Evolutionary conservation across 1,284 basidiomycete genomes (phyloP).

Genomic region (Cryptococcus sp.): DNA sequence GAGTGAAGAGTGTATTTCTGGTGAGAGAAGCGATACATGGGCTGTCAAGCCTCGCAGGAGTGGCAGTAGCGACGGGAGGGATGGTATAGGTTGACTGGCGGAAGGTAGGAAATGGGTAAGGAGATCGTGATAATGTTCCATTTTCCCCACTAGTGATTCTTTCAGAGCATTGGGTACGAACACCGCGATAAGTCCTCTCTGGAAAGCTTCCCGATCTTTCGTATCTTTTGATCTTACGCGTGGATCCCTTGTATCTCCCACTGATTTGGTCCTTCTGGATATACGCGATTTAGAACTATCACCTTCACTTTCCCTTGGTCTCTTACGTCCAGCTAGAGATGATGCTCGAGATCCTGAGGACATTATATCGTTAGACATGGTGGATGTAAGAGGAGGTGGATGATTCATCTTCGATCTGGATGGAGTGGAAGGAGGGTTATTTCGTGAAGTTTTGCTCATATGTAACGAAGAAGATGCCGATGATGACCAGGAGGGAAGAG

Average conservation of each 20-base stretch:
- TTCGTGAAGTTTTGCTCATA: slow-evolving; percentile 23
- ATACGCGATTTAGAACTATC: slow-evolving; percentile 12
- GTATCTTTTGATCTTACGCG: slow-evolving; percentile 5
- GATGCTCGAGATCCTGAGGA: slow-evolving; percentile 23
- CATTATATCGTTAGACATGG: slow-evolving; percentile 15
- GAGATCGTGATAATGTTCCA: slow-evolving; percentile 53
- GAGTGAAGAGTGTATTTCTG: slow-evolving; percentile 64
- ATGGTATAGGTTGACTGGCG: slow-evolving; percentile 24
- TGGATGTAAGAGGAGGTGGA: slow-evolving; percentile 5
- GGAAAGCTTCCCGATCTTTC: slow-evolving; percentile 40
- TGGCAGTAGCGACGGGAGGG: slow-evolving; percentile 49
- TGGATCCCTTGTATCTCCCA: slow-evolving; percentile 27
- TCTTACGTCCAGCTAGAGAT: slow-evolving; percentile 38
- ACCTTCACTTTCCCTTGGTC: slow-evolving; percentile 35
- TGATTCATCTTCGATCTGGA: slow-evolving; percentile 6
- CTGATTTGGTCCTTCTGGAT: slow-evolving; percentile 39
- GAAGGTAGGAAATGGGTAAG: slow-evolving; percentile 51
- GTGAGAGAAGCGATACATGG: slow-evolving; percentile 54
- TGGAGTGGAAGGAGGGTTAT: slow-evolving; percentile 9
- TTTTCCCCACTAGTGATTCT: slow-evolving; percentile 42
- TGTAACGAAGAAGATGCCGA: slow-evolving; percentile 11
- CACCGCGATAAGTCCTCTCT: slow-evolving; percentile 43
- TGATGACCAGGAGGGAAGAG: slow-evolving; percentile 21
- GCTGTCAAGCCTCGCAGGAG: slow-evolving; percentile 60
- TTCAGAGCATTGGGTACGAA: slow-evolving; percentile 45